Percentiles rank a stretch among this genome's conserved stretches.
phyloP scores from a whole-genome alignment of 371 early-diverging fungal species.

The Encephalitozoon romaleae region DNA sequence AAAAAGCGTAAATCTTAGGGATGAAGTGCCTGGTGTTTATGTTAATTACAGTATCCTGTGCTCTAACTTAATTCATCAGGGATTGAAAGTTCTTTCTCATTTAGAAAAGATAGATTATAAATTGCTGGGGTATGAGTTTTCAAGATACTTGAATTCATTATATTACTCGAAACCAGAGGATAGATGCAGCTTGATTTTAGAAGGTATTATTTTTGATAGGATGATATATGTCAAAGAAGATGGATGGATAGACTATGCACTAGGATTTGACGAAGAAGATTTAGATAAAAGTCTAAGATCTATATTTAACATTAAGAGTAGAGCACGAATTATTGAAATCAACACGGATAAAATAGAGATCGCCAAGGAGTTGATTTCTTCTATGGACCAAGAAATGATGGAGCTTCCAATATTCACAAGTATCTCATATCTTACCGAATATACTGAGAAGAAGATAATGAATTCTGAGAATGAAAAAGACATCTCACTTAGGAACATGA shows the following conservation, averaged over 20 bases:
- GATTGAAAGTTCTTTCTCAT: neutral
- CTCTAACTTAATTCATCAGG: neutral
- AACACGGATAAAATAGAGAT: neutral
- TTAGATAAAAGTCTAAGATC: neutral
- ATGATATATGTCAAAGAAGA: neutral
- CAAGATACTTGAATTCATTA: neutral
- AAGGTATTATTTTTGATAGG: neutral
- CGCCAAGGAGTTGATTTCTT: neutral
- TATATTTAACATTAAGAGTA: neutral
- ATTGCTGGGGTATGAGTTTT: neutral
- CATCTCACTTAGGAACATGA: neutral
- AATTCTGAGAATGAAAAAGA: neutral
- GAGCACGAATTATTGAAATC: constrained; percentile 10
- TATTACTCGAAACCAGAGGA: neutral
- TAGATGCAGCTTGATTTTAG: neutral
- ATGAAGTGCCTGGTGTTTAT: neutral
- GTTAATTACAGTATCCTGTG: neutral
- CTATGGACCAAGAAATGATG: constrained; percentile 1
- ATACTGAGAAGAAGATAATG: neutral
- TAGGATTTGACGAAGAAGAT: neutral
- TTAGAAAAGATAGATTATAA: neutral
- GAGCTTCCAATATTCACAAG: neutral
- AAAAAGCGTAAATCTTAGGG: no score
- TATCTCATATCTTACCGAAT: neutral
- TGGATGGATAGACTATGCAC: neutral